These are phyloP conservation scores for Rhizopogon salebrosus DNA, from an alignment of 768 basidiomycete genomes.

Conservation along the genomic window DNA sequence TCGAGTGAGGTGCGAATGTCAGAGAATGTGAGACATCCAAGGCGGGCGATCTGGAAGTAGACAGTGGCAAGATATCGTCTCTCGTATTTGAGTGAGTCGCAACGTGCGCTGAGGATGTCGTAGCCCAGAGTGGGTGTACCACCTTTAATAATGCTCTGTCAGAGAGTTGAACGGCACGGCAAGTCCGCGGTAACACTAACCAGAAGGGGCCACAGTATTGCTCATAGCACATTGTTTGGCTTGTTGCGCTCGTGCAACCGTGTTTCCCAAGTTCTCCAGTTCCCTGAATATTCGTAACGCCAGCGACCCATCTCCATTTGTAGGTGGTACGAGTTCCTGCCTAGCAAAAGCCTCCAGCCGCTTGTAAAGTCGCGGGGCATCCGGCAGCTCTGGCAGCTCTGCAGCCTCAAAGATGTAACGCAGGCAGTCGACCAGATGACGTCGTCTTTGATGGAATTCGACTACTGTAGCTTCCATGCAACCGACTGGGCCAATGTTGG, in stretches of 20 bases:
- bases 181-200: conserved; percentile 43
- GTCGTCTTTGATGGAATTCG: conserved; percentile 64
- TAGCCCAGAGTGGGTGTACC: conserved; percentile 48
- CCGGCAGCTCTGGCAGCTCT: conserved; percentile 39
- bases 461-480: conserved; percentile 63
- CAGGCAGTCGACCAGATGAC: conserved; percentile 66
- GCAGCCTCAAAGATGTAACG: conserved; percentile 63
- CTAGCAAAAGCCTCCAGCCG: conserved; percentile 52
- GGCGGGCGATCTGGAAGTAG: conserved; percentile 56
- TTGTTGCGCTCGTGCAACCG: conserved; percentile 48
- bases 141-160: conserved; percentile 25
- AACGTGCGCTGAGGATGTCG: conserved; percentile 62
- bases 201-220: conserved; percentile 51
- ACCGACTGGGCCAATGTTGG: conserved; percentile 53
- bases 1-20: conserved; percentile 66
- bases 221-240: conserved; percentile 56
- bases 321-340: conserved; percentile 45
- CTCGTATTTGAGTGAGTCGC: conserved; percentile 71
- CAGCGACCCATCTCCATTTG: conserved; percentile 38
- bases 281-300: conserved; percentile 55
- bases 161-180: not conserved
- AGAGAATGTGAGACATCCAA: conserved; percentile 52
- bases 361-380: conserved; percentile 42
- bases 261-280: conserved; percentile 53
- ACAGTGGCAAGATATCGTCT: conserved; percentile 62